Evolutionary conservation across 2,329 filamentous ascomycete genomes (phyloP).

Genomic region (Aureobasidium sp.): DNA sequence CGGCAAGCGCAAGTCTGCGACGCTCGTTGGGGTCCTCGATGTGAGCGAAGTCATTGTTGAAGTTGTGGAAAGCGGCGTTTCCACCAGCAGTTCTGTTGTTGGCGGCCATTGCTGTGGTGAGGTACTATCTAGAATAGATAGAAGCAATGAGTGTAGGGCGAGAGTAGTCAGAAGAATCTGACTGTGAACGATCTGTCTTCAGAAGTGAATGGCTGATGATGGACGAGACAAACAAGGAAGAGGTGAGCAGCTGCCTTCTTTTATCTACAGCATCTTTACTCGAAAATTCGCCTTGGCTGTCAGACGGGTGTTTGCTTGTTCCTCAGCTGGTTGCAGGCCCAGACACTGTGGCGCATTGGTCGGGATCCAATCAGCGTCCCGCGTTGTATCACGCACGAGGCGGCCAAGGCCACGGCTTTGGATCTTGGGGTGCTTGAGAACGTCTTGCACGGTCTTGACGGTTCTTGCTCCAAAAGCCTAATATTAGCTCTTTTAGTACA

Average conservation of each 20-base stretch:
- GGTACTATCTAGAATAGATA: neutral
- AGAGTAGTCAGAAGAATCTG: slow-evolving; percentile 5
- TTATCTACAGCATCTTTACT: slow-evolving; percentile 11
- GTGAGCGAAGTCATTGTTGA: slow-evolving; percentile 64
- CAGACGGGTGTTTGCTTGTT: slow-evolving; percentile 12
- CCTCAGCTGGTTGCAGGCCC: slow-evolving; percentile 7
- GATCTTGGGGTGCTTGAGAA: slow-evolving; percentile 15
- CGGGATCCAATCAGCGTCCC: slow-evolving; percentile 3
- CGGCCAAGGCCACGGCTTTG: slow-evolving; percentile 2
- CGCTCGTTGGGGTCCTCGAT: slow-evolving; percentile 68
- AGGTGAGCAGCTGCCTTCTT: slow-evolving; percentile 13
- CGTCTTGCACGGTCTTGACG: slow-evolving; percentile 12
- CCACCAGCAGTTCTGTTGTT: slow-evolving; percentile 49
- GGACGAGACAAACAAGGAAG: neutral
- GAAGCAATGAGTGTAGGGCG: neutral
- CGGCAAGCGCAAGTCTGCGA: slow-evolving; percentile 68
- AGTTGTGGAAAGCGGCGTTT: slow-evolving; percentile 69
- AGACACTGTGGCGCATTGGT: slow-evolving; percentile 8
- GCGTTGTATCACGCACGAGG: slow-evolving; percentile 1
- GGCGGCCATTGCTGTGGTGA: slow-evolving; percentile 23
- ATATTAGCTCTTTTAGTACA: slow-evolving; percentile 8
- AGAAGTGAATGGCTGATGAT: slow-evolving; percentile 14
- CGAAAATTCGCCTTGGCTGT: slow-evolving; percentile 8
- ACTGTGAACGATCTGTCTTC: slow-evolving; percentile 11
- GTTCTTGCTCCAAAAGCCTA: slow-evolving; percentile 14